phyloP scores from a whole-genome alignment of 169 alveolate genomes.

The Babesia microti region DNA sequence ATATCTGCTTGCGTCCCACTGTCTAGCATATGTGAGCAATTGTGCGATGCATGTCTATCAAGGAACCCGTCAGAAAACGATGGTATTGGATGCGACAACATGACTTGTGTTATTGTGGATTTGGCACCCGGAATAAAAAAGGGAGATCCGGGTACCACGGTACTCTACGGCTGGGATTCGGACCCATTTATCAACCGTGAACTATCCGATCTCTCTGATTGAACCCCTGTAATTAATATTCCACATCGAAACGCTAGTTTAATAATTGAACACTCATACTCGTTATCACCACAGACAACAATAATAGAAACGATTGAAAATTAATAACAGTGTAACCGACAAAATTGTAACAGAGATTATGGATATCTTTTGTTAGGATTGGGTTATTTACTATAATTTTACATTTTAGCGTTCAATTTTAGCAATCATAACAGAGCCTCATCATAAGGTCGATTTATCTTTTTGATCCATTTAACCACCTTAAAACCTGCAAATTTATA shows the following conservation, averaged over 20 bases:
- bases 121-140: slow-evolving; percentile 10
- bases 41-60: slow-evolving; percentile 77
- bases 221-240: too few species aligned
- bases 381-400: neutral
- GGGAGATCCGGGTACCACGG: slow-evolving; percentile 2
- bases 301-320: neutral
- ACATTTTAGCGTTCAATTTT: slow-evolving; percentile 1
- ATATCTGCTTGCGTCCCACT: slow-evolving; percentile 29
- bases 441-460: neutral
- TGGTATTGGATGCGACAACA: slow-evolving; percentile 89
- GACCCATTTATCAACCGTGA: slow-evolving; percentile 14
- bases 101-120: slow-evolving; percentile 79
- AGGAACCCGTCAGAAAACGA: slow-evolving; percentile 71
- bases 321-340: neutral
- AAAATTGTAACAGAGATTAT: neutral
- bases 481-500: neutral
- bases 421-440: neutral
- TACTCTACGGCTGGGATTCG: slow-evolving; percentile 24
- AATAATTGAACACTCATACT: too few species aligned
- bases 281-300: neutral
- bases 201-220: too few species aligned
- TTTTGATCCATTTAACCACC: neutral
- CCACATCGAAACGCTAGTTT: too few species aligned
- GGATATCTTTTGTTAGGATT: neutral
- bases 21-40: slow-evolving; percentile 69